phyloP scores from a whole-genome alignment of 352 stramenopile genomes.

The Phytophthora agathidicida region DNA sequence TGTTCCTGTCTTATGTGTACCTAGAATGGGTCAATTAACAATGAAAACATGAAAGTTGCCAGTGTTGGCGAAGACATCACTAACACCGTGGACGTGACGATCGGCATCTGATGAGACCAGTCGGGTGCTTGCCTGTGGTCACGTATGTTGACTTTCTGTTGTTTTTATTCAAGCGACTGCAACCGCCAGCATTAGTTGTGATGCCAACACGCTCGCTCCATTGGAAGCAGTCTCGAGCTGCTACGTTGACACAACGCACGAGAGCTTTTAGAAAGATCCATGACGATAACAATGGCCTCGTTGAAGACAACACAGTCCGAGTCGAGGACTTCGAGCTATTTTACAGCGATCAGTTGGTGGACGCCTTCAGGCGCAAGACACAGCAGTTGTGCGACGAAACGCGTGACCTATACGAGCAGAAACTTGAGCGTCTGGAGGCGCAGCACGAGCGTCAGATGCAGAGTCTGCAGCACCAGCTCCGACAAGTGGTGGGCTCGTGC shows the following conservation, averaged over 20 bases:
- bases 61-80: too few relatives aligned
- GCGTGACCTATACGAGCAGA: conserved; percentile 55
- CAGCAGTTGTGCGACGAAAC: conserved; percentile 64
- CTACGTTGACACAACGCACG: neutral
- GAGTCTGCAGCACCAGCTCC: conserved; percentile 41
- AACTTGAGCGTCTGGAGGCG: conserved; percentile 47
- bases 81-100: too few relatives aligned
- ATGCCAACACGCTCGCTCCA: neutral
- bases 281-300: neutral
- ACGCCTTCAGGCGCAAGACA: conserved; percentile 46
- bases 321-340: neutral
- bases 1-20: too few relatives aligned
- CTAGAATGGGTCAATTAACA: too few relatives aligned
- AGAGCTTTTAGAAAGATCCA: conserved; percentile 1
- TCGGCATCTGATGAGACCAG: too few relatives aligned
- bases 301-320: neutral
- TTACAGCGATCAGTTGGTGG: conserved; percentile 21
- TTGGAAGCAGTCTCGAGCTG: conserved; percentile 3
- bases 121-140: too few relatives aligned
- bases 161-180: too few relatives aligned
- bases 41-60: too few relatives aligned
- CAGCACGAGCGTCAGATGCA: conserved; percentile 54
- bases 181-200: too few relatives aligned
- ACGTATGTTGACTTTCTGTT: too few relatives aligned
- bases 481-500: conserved; percentile 49